Conservation (phyloP, 352 stramenopile genomes). For the Globisporangium cystogenes region DNA sequence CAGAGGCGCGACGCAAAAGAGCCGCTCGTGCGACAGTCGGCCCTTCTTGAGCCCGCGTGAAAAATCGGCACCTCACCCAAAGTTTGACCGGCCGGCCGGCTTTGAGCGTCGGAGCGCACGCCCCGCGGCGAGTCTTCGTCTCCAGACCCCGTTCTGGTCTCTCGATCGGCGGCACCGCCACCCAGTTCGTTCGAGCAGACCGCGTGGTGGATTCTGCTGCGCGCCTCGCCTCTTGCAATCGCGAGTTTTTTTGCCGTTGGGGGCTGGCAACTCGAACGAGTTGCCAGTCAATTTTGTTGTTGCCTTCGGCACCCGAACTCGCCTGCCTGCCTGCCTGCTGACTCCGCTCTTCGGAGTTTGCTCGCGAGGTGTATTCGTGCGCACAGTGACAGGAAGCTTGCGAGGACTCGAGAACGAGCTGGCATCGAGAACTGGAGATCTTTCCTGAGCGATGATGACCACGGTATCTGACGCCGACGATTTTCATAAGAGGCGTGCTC, state of each 20-base stretch:
- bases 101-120: too few species aligned
- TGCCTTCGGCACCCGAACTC: neutral
- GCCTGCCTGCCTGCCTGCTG: too few species aligned
- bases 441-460: too few species aligned
- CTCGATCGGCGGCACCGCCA: neutral
- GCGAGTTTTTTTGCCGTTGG: neutral
- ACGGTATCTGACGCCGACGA: too few species aligned
- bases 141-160: too few species aligned
- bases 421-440: too few species aligned
- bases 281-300: neutral
- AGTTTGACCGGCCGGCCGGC: neutral
- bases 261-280: too few species aligned
- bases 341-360: too few species aligned
- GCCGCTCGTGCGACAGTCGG: neutral
- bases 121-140: neutral
- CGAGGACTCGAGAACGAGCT: too few species aligned
- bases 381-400: too few species aligned
- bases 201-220: neutral
- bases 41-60: neutral
- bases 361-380: too few species aligned
- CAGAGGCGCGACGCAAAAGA: neutral
- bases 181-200: neutral
- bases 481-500: too few species aligned
- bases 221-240: neutral
- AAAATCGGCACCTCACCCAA: neutral